These are phyloP conservation scores for Plectranthus barbatus DNA, from an alignment of 257 asterid species.

Conservation along the genomic window DNA sequence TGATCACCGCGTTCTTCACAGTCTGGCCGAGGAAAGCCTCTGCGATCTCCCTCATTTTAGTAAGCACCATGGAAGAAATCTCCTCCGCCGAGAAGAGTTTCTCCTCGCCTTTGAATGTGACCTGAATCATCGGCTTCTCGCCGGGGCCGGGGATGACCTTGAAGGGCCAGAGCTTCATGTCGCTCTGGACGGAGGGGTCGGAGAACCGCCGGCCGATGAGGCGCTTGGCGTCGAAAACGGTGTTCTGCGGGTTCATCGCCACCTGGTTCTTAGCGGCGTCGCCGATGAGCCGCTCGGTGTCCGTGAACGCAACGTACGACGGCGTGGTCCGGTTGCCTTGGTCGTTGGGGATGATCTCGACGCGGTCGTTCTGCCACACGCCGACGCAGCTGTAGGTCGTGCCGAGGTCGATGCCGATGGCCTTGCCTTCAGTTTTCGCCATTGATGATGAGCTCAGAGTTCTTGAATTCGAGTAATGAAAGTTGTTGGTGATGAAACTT, in stretches of 20 bases:
- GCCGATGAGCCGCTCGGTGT: too few relatives aligned
- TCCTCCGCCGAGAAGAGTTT: conserved; percentile 40
- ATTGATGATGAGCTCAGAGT: background rate
- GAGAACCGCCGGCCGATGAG: conserved; percentile 44
- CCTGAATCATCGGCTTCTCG: conserved; percentile 40
- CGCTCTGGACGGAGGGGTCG: too few relatives aligned
- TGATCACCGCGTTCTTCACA: conserved; percentile 41
- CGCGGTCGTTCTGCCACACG: conserved; percentile 47
- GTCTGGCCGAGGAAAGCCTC: conserved; percentile 42
- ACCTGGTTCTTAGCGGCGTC: too few relatives aligned
- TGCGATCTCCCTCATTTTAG: conserved; percentile 35
- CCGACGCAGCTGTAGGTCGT: conserved; percentile 58
- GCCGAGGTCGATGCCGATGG: conserved; percentile 51
- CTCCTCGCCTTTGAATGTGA: conserved; percentile 29
- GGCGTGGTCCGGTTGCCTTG: conserved; percentile 55
- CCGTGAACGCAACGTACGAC: conserved; percentile 46
- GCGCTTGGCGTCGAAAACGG: conserved; percentile 46
- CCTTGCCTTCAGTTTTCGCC: conserved; percentile 40
- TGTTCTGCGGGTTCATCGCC: conserved; percentile 45
- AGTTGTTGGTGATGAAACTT: too few relatives aligned
- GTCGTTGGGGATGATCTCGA: conserved; percentile 49
- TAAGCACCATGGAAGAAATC: too few relatives aligned
- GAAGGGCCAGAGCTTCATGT: too few relatives aligned
- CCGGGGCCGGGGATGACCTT: too few relatives aligned
- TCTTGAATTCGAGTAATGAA: too few relatives aligned